These are phyloP conservation scores for Hypoxylon rickii DNA, from an alignment of 495 filamentous ascomycete genomes.

Conservation along the genomic window DNA sequence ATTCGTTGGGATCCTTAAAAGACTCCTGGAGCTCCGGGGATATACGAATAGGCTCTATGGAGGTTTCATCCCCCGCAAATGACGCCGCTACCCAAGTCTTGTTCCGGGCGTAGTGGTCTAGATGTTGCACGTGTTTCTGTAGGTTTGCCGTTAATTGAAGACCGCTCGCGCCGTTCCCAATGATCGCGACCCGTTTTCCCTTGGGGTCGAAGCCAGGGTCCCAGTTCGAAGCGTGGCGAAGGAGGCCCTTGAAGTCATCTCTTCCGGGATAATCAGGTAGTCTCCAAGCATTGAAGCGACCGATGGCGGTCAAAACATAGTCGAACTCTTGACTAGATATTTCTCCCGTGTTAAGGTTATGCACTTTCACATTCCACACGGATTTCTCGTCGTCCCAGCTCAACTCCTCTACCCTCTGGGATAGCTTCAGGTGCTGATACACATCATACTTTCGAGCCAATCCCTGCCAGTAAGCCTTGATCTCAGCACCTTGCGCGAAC, in stretches of 20 bases:
- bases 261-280: constrained; percentile 62
- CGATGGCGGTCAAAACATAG: constrained; percentile 60
- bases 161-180: constrained; percentile 62
- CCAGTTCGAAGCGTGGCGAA: constrained; percentile 57
- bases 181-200: constrained; percentile 57
- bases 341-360: constrained; percentile 40
- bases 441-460: constrained; percentile 65
- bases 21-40: constrained; percentile 50
- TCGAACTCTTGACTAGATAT: constrained; percentile 45
- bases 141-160: constrained; percentile 65
- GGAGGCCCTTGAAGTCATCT: constrained; percentile 57
- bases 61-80: constrained; percentile 48
- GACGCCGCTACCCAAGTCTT: constrained; percentile 69
- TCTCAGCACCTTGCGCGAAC: constrained; percentile 67
- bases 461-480: constrained; percentile 66
- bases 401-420: constrained; percentile 56
- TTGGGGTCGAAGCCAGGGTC: constrained; percentile 55
- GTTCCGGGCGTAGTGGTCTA: constrained; percentile 69
- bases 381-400: constrained; percentile 57
- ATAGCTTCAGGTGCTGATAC: constrained; percentile 56
- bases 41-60: constrained; percentile 54
- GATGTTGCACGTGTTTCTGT: constrained; percentile 54
- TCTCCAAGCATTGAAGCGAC: constrained; percentile 60
- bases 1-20: constrained; percentile 48
- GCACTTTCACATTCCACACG: constrained; percentile 55